A percentile compares a stretch with the other conserved stretches of the same genome.
These are phyloP conservation scores for Ceratobasidium theobromae DNA, from an alignment of 1,284 basidiomycete species.

Conservation along the genomic window DNA sequence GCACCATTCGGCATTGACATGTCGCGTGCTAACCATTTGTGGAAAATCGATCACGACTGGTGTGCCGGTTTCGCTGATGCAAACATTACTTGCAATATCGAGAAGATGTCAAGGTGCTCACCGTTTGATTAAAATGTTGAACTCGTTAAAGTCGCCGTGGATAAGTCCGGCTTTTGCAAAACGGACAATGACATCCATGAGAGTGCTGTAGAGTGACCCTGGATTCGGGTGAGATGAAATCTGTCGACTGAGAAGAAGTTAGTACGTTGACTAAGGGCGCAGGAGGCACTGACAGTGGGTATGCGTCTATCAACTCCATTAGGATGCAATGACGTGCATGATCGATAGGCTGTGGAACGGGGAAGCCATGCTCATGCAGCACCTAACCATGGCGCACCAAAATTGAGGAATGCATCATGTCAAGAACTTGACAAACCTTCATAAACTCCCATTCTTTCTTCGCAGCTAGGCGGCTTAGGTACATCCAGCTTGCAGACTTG, in stretches of 20 bases:
- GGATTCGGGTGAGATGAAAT: slow-evolving; percentile 81
- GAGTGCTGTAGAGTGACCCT: slow-evolving; percentile 83
- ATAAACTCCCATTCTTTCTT: slow-evolving; percentile 99
- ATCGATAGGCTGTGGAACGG: slow-evolving; percentile 91
- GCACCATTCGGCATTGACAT: slow-evolving; percentile 95
- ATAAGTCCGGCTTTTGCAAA: slow-evolving; percentile 92
- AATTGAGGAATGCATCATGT: background rate
- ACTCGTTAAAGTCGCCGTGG: slow-evolving; percentile 99
- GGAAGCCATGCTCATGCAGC: slow-evolving; percentile 90
- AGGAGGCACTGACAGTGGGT: slow-evolving; percentile 71
- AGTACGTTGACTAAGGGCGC: slow-evolving; percentile 33
- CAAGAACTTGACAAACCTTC: slow-evolving; percentile 63
- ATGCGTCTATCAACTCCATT: slow-evolving; percentile 95
- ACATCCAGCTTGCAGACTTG: slow-evolving; percentile 98
- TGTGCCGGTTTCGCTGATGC: slow-evolving; percentile 65
- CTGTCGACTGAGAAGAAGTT: slow-evolving; percentile 65
- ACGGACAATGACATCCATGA: slow-evolving; percentile 96
- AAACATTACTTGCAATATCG: background rate
- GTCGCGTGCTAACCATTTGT: slow-evolving; percentile 98
- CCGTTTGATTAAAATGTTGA: slow-evolving; percentile 85
- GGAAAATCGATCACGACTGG: slow-evolving; percentile 98
- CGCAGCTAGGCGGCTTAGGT: slow-evolving; percentile 94
- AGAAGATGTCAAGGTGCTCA: background rate
- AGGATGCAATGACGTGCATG: slow-evolving; percentile 93
- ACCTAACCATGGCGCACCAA: slow-evolving; percentile 49